These are phyloP conservation scores for Wickerhamomyces tratensis DNA, from an alignment of 805 yeast species.

Conservation along the genomic window DNA sequence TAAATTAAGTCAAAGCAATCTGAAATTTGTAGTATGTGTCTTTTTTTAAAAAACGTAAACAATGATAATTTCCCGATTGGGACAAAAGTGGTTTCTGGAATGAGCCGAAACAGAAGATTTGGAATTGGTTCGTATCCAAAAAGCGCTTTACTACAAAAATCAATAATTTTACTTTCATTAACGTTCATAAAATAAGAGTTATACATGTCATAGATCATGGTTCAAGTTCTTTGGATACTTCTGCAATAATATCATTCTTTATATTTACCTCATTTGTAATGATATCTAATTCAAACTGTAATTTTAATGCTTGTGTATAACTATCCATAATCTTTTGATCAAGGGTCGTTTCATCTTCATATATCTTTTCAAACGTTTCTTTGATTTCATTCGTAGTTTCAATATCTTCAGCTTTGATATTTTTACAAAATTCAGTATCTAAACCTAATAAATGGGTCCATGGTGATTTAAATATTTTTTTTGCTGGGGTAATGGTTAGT, in stretches of 20 bases:
- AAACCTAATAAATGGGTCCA: conserved; percentile 6
- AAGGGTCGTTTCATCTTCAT: conserved; percentile 12
- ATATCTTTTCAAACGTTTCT: conserved; percentile 6
- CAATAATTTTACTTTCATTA: too few species aligned
- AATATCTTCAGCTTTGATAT: not conserved
- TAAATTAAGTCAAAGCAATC: too few species aligned
- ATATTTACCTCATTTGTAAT: conserved; percentile 19
- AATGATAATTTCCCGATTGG: too few species aligned
- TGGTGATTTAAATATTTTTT: conserved; percentile 3
- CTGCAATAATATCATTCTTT: conserved; percentile 21
- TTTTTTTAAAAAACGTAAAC: too few species aligned
- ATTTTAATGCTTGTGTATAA: conserved; percentile 11
- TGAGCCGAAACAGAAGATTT: too few species aligned
- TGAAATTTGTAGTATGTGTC: too few species aligned
- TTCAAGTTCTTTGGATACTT: conserved; percentile 23
- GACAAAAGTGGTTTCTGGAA: too few species aligned
- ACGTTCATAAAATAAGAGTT: not conserved
- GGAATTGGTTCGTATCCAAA: too few species aligned
- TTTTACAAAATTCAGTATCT: conserved; percentile 1
- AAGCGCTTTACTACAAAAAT: too few species aligned
- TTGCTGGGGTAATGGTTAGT: not conserved
- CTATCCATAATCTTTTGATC: conserved; percentile 16
- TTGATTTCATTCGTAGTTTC: not conserved
- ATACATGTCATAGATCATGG: not conserved
- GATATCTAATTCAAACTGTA: conserved; percentile 18